Evolutionary conservation across 441 rosid genomes (phyloP).

Genomic region (Euphorbia schlechtendalii): DNA sequence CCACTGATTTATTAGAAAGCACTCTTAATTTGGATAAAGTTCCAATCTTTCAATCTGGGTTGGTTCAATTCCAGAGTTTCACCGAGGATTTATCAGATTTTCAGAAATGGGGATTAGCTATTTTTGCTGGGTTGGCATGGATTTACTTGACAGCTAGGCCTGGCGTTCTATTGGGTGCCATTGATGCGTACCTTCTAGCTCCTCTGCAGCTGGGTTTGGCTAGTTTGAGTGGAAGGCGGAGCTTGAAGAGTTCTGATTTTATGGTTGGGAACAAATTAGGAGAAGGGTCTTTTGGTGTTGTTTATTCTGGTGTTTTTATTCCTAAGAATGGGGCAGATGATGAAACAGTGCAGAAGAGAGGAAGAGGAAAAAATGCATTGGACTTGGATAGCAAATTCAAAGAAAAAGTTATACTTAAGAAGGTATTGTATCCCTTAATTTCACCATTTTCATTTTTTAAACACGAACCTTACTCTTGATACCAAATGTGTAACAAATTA

Average conservation of each 20-base stretch:
- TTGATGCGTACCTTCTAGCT: conserved; percentile 79
- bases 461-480: too few relatives aligned
- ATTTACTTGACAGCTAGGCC: conserved; percentile 89
- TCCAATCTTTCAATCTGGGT: conserved; percentile 44
- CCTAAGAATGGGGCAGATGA: conserved; percentile 46
- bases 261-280: conserved; percentile 70
- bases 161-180: conserved; percentile 83
- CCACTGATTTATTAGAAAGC: conserved; percentile 30
- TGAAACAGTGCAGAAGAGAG: conserved; percentile 39
- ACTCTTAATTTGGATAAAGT: conserved; percentile 24
- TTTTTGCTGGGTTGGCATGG: conserved; percentile 59
- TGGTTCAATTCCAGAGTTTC: conserved; percentile 33
- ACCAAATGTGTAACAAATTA: too few relatives aligned
- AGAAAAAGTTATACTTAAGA: conserved; percentile 78
- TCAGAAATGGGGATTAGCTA: conserved; percentile 58
- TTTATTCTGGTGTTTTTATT: conserved; percentile 66
- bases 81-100: conserved; percentile 42
- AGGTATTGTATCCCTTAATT: conserved; percentile 38
- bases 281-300: conserved; percentile 93
- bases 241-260: conserved; percentile 66
- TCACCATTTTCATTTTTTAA: too few relatives aligned
- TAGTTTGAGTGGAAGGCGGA: conserved; percentile 64
- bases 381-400: conserved; percentile 43
- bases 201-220: conserved; percentile 74
- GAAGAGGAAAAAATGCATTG: conserved; percentile 35